Evolutionary conservation across 2,329 filamentous ascomycete genomes (phyloP).

Genomic region (Pseudocercospora vitis): DNA sequence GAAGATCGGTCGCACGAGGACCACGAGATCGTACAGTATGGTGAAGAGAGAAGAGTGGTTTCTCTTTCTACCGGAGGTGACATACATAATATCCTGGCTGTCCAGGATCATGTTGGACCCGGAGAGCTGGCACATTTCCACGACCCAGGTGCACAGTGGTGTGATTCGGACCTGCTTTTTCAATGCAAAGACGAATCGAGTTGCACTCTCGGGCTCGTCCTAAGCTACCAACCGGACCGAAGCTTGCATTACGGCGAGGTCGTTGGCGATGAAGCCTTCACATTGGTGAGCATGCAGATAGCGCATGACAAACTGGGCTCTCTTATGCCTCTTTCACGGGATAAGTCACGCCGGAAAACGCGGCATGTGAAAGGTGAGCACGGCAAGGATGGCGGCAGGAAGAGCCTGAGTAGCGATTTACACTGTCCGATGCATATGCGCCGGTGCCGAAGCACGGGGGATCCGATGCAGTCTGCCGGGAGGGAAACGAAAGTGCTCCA

Average conservation of each 20-base stretch:
- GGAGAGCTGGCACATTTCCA: slow-evolving; percentile 40
- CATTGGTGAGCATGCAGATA: slow-evolving; percentile 29
- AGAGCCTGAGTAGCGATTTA: slow-evolving; percentile 40
- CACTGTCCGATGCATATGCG: slow-evolving; percentile 39
- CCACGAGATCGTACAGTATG: slow-evolving; percentile 43
- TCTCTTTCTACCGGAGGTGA: slow-evolving; percentile 38
- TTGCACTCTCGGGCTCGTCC: slow-evolving; percentile 9
- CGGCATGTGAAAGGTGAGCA: slow-evolving; percentile 22
- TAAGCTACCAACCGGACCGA: slow-evolving; percentile 36
- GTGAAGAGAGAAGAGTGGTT: slow-evolving; percentile 39
- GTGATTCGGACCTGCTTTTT: slow-evolving; percentile 36
- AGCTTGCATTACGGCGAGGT: slow-evolving; percentile 35
- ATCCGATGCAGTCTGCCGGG: slow-evolving; percentile 45
- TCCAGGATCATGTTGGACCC: slow-evolving; percentile 43
- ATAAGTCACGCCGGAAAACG: slow-evolving; percentile 28
- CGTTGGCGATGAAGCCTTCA: slow-evolving; percentile 28
- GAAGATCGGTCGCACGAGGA: slow-evolving; percentile 39
- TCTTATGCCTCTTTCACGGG: slow-evolving; percentile 30
- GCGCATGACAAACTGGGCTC: slow-evolving; percentile 33
- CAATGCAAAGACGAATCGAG: slow-evolving; percentile 29
- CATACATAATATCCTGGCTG: slow-evolving; percentile 42
- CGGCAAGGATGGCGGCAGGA: slow-evolving; percentile 18
- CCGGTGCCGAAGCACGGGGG: slow-evolving; percentile 38
- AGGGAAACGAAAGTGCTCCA: slow-evolving; percentile 41
- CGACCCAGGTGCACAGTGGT: slow-evolving; percentile 37